These are phyloP conservation scores for Pseudovirgaria hyperparasitica DNA, from an alignment of 2,329 filamentous ascomycete species.

Conservation along the genomic window DNA sequence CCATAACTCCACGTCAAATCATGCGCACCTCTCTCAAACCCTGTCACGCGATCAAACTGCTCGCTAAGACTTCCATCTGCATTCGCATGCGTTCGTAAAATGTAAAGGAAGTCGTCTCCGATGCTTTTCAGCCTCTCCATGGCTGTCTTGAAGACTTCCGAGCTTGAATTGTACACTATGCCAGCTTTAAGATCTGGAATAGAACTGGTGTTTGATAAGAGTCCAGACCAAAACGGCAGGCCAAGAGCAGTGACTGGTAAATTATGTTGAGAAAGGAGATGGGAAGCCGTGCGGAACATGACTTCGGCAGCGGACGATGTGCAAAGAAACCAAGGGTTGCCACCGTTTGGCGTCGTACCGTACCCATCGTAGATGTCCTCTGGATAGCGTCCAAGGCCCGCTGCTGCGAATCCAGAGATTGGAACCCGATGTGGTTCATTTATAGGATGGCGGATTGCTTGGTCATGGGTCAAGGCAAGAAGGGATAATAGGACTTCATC, in stretches of 20 bases:
- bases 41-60: slow-evolving; percentile 29
- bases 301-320: slow-evolving; percentile 28
- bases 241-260: slow-evolving; percentile 19
- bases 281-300: slow-evolving; percentile 23
- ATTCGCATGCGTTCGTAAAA: slow-evolving; percentile 26
- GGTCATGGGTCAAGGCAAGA: slow-evolving; percentile 20
- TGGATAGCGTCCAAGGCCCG: slow-evolving; percentile 29
- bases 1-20: slow-evolving; percentile 36
- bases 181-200: slow-evolving; percentile 8
- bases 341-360: slow-evolving; percentile 14
- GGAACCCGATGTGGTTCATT: slow-evolving; percentile 15
- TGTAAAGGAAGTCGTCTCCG: slow-evolving; percentile 29
- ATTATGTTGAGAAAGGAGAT: slow-evolving; percentile 13
- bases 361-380: slow-evolving; percentile 31
- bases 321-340: slow-evolving; percentile 32
- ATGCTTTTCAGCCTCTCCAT: slow-evolving; percentile 18
- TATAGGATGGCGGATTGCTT: slow-evolving; percentile 24
- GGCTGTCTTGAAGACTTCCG: slow-evolving; percentile 16
- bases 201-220: slow-evolving; percentile 17
- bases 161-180: slow-evolving; percentile 13
- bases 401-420: slow-evolving; percentile 13
- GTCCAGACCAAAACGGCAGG: slow-evolving; percentile 23
- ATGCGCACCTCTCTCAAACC: slow-evolving; percentile 26
- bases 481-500: slow-evolving; percentile 26
- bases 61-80: slow-evolving; percentile 28